Evolutionary conservation across 306 rosid species (phyloP).

Genomic region (Castanopsis chinensis): DNA sequence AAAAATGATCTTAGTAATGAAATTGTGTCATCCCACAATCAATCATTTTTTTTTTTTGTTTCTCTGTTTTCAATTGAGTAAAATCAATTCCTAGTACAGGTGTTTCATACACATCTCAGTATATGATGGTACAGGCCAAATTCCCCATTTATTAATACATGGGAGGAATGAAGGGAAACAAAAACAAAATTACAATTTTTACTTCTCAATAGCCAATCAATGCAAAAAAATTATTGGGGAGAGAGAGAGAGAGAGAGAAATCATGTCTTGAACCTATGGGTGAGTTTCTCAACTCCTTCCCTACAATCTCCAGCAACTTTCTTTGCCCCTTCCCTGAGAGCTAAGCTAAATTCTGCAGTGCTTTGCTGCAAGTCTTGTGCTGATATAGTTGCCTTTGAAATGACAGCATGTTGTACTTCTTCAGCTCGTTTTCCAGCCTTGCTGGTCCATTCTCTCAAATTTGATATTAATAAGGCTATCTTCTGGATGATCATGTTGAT

Average conservation of each 20-base stretch:
- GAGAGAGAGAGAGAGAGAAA: not conserved
- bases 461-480: slow-evolving; percentile 53
- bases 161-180: not conserved
- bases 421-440: slow-evolving; percentile 55
- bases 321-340: slow-evolving; percentile 72
- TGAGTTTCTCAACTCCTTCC: slow-evolving; percentile 88
- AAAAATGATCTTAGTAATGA: not conserved
- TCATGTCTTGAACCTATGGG: slow-evolving; percentile 83
- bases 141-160: slow-evolving; percentile 1
- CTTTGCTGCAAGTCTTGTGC: slow-evolving; percentile 59
- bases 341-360: slow-evolving; percentile 52
- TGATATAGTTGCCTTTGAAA: slow-evolving; percentile 53
- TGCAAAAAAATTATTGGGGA: not conserved
- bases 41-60: not conserved
- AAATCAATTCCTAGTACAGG: slow-evolving; percentile 5
- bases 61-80: no score
- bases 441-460: slow-evolving; percentile 55
- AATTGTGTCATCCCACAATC: not conserved
- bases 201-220: slow-evolving; percentile 5
- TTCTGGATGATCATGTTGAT: slow-evolving; percentile 53
- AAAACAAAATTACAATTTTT: not conserved
- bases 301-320: slow-evolving; percentile 77
- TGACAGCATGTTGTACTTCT: slow-evolving; percentile 44
- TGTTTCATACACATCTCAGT: slow-evolving; percentile 1
- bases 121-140: slow-evolving; percentile 2